Evolutionary conservation across 495 filamentous ascomycete genomes (phyloP), one percentile per base, ranked within the genome.

Genomic region (Aspergillus ostianus): DNA sequence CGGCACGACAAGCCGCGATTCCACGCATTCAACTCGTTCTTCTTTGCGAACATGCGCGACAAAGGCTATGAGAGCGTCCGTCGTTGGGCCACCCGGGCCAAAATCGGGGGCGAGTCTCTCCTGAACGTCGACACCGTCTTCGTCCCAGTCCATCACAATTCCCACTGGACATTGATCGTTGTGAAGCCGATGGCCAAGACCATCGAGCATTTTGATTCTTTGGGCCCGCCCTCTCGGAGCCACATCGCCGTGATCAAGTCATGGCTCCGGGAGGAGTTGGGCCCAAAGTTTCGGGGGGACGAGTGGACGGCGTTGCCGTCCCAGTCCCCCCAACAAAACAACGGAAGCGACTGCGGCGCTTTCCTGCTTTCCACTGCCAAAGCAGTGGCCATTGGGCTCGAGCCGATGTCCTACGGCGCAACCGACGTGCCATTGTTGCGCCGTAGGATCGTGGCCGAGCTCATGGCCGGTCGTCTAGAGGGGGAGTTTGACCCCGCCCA

Each of bases 261-360:
- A 17, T 92, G 85, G 84, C 77, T 94, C 8, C 66, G 69, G 21
- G 72, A 70, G 29, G 84, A 87, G 59, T 74, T 95, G 12, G 84
- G 82, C 4, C 60, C 74, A 0, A 65, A 72, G 15, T 93, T 81
- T 59, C 71, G 77, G 8, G 80, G 80, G 19, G 70, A 70, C 0
- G 87, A 94, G 32, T 95, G 92, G 91, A 70, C 62, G 2, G 69
- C 78, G 0, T 70, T 83, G 2, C 67, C 71, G 0, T 73, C 77
- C 2, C 73, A 76, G 7, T 71, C 65, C 0, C 84, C 87, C 0
- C 67, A 64, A 8, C 92, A 96, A 62, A 74, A 74, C 51, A 95
- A 95, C 64, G 81, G 81, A 0, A 85, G 75, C 58, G 92, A 96
- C 67, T 96, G 92, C 59, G 92, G 92, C 6, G 87, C 92, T 3